Base-by-base conservation (phyloP, 139 green algal genomes). In the Chlorella ohadii region DNA sequence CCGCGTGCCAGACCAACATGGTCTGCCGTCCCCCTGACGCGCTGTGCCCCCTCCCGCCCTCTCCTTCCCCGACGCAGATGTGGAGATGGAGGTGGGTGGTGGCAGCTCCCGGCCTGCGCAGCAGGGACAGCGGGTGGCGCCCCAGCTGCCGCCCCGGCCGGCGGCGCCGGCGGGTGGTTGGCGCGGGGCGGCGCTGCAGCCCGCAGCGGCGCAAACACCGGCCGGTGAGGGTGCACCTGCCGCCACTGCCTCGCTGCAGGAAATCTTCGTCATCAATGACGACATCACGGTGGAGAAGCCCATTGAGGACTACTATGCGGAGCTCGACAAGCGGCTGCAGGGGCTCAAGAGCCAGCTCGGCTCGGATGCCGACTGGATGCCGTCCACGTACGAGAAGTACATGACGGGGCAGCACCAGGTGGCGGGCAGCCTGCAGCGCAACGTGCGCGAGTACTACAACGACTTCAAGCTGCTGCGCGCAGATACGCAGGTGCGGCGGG, bases 301-400 rank as follows among this genome's bases (percentile, higher is more conserved):
- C 2, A 73, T 86, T 39, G 59, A 86, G 20, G 81, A 86, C 20
- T 86, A 86, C 72, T 86, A 86, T 81, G 57, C n/a, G 39, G 71
- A 81, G 57, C 59, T 86, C 25, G 72, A 81, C 81, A 56, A 74
- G 59, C 81, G 81, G 72, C 72, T 86, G 59, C 47, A 65, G 59
- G 72, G 72, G 34, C 72, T 86, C 39, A 63, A 72, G 38, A 74
- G 65, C 57, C 22, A 74, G 73, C 68, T 84, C 0, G 78, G 83
- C 36, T n/a, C 41, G 0, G 72, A 81, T 23, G 71, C 78, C 28
- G 83, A 81, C 41, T 84, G 68, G 65, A 73, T 87, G 68, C 83
- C 83, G 2, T 72, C 63, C 31, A 87, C 83, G 2, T 87, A 87
- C 28, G 83, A 87, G 12, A 87, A 87, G 63, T 87, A 87, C 56